Evolutionary conservation across 257 asterid species (phyloP), one percentile per base, ranked within the genome.

Genomic region (Salvia splendens): DNA sequence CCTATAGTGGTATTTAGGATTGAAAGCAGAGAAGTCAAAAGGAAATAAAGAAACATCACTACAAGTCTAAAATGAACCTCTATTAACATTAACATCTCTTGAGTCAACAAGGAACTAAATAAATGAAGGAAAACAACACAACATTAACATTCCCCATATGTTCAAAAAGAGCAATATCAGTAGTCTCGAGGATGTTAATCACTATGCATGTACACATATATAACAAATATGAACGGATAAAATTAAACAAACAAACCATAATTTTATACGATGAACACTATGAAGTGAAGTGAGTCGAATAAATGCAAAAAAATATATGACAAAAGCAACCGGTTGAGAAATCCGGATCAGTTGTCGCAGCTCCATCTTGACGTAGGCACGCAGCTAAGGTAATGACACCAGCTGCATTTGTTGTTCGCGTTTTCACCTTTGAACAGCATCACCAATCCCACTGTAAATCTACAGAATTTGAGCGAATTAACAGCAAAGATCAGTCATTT

Each of bases 371-470:
- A 86, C 11, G 96, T 91, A 9, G 96, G 97, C 62, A 91, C 95
- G 46, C 97, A 88, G 80, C 95, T 91, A 40, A 91, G 67, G 52
- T 88, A 91, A 79, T 82, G 97, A 77, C 96, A 91, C 98, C 98
- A 91, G 58, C 82, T 73, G 79, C 98, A 91, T 70, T 72, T 91
- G 14, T 84, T 79, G 30, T 87, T 91, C 1, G 71, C 96, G 10
- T 82, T 91, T 71, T 80, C 87, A 14, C 98, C 98, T 80, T 75
- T 85, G 62, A 85, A 89, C 36, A 91, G 81, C 95, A 82, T 84
- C 52, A 82, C 92, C 71, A 82, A 62, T 50, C 92, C 96, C 68
- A 84, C 80, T 1, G 81, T 73, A 36, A 86, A 85, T 69, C 98
- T 91, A 86, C 69, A 67, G 8, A 46, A 42, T 5, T 15, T 9